Evolutionary conservation across 495 filamentous ascomycete species (phyloP).

Genomic region (Trichoderma erinaceum): DNA sequence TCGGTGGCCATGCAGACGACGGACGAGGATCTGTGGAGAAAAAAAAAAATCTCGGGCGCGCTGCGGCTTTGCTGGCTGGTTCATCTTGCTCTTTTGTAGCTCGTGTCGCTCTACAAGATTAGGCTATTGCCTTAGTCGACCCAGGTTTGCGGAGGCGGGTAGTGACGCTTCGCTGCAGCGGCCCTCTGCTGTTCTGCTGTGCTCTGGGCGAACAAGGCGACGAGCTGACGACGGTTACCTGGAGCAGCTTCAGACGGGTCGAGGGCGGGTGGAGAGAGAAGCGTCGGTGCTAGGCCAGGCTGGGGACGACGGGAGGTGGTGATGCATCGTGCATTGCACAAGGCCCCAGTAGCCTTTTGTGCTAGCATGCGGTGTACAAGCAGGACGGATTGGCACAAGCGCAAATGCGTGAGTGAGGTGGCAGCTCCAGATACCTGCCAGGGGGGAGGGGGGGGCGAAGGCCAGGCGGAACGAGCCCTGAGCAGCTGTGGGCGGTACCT

Average conservation of each 20-base stretch:
- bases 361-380: background rate
- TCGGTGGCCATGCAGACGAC: slow-evolving; percentile 6
- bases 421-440: background rate
- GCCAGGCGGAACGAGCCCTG: slow-evolving; percentile 8
- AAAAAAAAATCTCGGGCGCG: background rate
- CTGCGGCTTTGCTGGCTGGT: background rate
- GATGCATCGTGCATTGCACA: slow-evolving; percentile 8
- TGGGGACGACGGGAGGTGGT: background rate
- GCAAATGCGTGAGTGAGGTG: background rate
- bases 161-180: background rate
- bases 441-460: background rate
- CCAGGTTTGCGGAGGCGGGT: background rate
- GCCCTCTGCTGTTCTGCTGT: slow-evolving; percentile 3
- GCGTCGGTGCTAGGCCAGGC: background rate
- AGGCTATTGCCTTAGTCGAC: background rate
- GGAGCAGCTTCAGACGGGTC: background rate
- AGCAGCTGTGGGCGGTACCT: slow-evolving; percentile 6
- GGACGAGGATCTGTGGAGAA: background rate
- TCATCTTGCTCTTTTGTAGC: background rate
- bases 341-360: background rate
- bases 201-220: background rate
- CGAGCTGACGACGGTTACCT: slow-evolving; percentile 3
- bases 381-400: background rate
- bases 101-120: background rate
- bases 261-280: slow-evolving; percentile 2